Evolutionary conservation across 257 asterid genomes (phyloP), one percentile per base, ranked within the genome.

Genomic region (Solanum sejunctum): DNA sequence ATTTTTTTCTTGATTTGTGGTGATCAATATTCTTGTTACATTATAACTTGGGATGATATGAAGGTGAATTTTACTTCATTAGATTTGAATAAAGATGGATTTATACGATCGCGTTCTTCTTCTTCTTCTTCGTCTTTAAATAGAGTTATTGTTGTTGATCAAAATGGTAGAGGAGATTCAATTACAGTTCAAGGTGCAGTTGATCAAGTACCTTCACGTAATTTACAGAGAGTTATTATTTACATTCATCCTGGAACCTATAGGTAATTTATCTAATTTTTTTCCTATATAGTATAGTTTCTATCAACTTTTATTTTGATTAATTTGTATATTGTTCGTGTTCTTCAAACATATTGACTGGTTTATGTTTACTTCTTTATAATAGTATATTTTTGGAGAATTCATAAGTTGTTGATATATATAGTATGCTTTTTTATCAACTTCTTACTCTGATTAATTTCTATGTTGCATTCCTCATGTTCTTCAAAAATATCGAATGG

Each of bases 121-220:
- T 70, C 72, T 66, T 64, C 66, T 60, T 60, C 67, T 7, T 66
- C 52, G 5, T 70, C 54, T 7, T 41, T 21, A 41, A 16, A 78
- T 26, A 58, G 56, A 83, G 85, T 95, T 0, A 88, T 95, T 47
- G 88, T 96, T 2, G 98, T 96, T 57, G 93, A 91, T 84, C 60
- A 81, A 80, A 85, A 85, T 3, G 99, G 98, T 3, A 0, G 54
- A 8, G 98, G 98, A 12, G 93, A 95, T 85, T 92, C 95, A 3
- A 3, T 49, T 1, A 96, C 97, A 1, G 92, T 96, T 63, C 99
- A 96, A 86, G 99, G 94, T 10, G 99, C 98, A 0, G 87, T 96
- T 23, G 95, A 95, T 85, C 72, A 92, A 94, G 98, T 96, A 36
- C 99, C 98, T 12, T 84, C 51, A 32, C 57, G 86, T 67, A 95